phyloP scores from a whole-genome alignment of 805 yeast genomes.

The Pichia scutulata region DNA sequence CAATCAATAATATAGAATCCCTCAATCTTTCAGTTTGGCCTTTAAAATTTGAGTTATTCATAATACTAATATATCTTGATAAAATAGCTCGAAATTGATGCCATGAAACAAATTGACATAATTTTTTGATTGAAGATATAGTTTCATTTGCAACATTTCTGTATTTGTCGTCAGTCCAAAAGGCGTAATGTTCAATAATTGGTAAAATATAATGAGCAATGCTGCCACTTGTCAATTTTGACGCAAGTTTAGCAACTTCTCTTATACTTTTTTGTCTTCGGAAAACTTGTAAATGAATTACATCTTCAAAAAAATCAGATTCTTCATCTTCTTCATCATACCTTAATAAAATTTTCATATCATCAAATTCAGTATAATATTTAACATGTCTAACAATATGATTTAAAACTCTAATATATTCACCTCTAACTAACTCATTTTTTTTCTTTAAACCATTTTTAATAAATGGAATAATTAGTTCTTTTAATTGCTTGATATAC shows the following conservation, averaged over 20 bases:
- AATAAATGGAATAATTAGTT: slow-evolving; percentile 54
- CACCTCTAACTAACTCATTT: slow-evolving; percentile 58
- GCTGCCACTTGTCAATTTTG: slow-evolving; percentile 43
- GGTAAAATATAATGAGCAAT: slow-evolving; percentile 81
- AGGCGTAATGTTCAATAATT: slow-evolving; percentile 72
- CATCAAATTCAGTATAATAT: slow-evolving; percentile 43
- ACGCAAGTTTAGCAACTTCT: slow-evolving; percentile 43
- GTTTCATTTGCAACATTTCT: slow-evolving; percentile 63
- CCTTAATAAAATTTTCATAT: slow-evolving; percentile 55
- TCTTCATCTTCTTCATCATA: slow-evolving; percentile 71
- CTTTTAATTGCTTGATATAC: slow-evolving; percentile 38
- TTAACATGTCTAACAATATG: slow-evolving; percentile 47
- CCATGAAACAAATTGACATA: slow-evolving; percentile 60
- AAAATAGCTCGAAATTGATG: slow-evolving; percentile 72
- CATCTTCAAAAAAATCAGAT: slow-evolving; percentile 52
- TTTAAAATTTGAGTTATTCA: slow-evolving; percentile 16
- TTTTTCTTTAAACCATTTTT: slow-evolving; percentile 58
- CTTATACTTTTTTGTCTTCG: slow-evolving; percentile 81
- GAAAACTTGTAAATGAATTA: slow-evolving; percentile 76
- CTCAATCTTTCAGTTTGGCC: slow-evolving; percentile 39
- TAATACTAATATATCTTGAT: slow-evolving; percentile 47
- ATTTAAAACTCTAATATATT: slow-evolving; percentile 58
- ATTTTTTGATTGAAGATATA: slow-evolving; percentile 47
- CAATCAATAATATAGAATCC: slow-evolving; percentile 51
- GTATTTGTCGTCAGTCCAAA: slow-evolving; percentile 47